These are phyloP conservation scores for Fusarium buxicola DNA, from an alignment of 2,329 filamentous ascomycete genomes.

Conservation along the genomic window DNA sequence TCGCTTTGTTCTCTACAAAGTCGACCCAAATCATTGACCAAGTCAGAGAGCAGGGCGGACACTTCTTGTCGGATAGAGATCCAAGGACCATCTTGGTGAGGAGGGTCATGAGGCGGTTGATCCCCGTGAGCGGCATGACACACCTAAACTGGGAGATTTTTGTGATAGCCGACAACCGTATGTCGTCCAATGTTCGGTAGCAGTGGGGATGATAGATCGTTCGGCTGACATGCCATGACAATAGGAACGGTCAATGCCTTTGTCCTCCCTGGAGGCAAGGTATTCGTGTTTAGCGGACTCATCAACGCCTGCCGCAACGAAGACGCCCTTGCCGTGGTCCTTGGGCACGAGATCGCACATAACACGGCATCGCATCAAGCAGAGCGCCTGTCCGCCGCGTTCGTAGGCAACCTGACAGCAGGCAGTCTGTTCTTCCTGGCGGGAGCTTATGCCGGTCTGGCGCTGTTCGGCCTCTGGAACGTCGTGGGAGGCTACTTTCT, in stretches of 20 bases:
- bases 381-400: conserved; percentile 69
- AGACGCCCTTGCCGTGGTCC: conserved; percentile 77
- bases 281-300: conserved; percentile 82
- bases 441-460: conserved; percentile 56
- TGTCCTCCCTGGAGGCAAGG: conserved; percentile 81
- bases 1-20: conserved; percentile 55
- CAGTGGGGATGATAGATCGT: too few species aligned
- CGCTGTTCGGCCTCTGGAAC: conserved; percentile 54
- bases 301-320: conserved; percentile 74
- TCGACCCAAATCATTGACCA: conserved; percentile 61
- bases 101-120: conserved; percentile 72
- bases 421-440: conserved; percentile 63
- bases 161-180: conserved; percentile 75
- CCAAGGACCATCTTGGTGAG: conserved; percentile 67
- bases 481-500: conserved; percentile 59
- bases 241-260: conserved; percentile 76
- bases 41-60: conserved; percentile 61
- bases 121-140: conserved; percentile 73
- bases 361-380: conserved; percentile 75
- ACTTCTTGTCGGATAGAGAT: conserved; percentile 71
- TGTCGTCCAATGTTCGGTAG: conserved; percentile 31
- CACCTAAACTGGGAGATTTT: conserved; percentile 75
- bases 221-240: conserved; percentile 4
- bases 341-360: conserved; percentile 85
- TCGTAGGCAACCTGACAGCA: conserved; percentile 64